phyloP scores from a whole-genome alignment of 768 basidiomycete species.

The Boletus reticuloceps region DNA sequence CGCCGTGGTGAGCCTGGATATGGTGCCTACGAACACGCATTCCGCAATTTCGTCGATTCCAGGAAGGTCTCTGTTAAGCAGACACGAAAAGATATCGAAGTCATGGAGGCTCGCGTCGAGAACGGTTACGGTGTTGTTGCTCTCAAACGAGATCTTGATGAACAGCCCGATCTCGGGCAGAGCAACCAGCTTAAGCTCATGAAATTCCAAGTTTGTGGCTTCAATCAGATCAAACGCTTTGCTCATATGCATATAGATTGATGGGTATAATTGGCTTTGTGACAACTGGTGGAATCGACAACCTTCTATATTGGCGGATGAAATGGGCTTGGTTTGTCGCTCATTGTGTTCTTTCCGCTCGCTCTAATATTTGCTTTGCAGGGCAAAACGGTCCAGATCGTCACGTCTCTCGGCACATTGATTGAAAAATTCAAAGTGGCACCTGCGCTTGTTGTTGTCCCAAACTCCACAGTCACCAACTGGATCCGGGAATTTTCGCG shows the following conservation, averaged over 20 bases:
- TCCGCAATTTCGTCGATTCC: constrained; percentile 62
- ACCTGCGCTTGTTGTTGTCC: constrained; percentile 89
- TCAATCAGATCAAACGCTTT: constrained; percentile 2
- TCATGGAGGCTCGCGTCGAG: constrained; percentile 52
- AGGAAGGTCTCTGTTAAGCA: constrained; percentile 58
- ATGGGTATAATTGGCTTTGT: constrained; percentile 82
- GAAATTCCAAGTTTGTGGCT: constrained; percentile 72
- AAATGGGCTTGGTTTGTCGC: constrained; percentile 83
- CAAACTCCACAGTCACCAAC: constrained; percentile 93
- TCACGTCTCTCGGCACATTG: constrained; percentile 74
- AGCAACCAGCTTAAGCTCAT: constrained; percentile 63
- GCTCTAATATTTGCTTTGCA: constrained; percentile 27
- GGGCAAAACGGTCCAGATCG: constrained; percentile 93
- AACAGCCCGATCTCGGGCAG: constrained; percentile 69
- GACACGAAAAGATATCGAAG: constrained; percentile 36
- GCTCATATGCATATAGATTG: constrained; percentile 45
- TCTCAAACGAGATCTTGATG: constrained; percentile 43
- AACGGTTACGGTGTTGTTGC: constrained; percentile 51
- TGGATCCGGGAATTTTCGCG: constrained; percentile 94
- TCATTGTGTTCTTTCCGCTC: constrained; percentile 1
- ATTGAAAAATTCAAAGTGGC: constrained; percentile 54
- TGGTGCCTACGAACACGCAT: constrained; percentile 63
- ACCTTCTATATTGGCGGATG: constrained; percentile 90
- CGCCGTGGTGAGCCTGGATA: constrained; percentile 54
- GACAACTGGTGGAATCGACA: constrained; percentile 88